phyloP scores from a whole-genome alignment of 1,284 basidiomycete genomes.

The Ganoderma sinense region DNA sequence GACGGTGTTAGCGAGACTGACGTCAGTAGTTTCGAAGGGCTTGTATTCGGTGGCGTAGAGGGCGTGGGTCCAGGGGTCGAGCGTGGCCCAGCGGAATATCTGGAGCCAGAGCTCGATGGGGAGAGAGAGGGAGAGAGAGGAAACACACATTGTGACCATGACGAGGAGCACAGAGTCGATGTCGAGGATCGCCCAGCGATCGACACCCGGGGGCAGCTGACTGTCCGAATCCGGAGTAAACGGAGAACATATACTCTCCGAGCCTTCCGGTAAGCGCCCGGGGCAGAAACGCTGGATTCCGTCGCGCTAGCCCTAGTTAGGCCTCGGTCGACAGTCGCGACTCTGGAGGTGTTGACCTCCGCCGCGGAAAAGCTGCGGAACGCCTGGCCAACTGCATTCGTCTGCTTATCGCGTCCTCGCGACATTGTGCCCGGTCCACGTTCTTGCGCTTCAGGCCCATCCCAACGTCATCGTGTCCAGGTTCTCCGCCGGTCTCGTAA shows the following conservation, averaged over 20 bases:
- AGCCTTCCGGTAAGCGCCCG: background rate
- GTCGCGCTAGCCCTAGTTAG: background rate
- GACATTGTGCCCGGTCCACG: background rate
- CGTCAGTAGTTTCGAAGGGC: conserved; percentile 35
- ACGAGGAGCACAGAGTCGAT: too few relatives aligned
- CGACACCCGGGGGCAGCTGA: background rate
- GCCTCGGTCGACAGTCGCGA: background rate
- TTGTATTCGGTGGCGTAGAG: conserved; percentile 34
- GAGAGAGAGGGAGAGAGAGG: conserved; percentile 23
- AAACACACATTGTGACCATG: background rate
- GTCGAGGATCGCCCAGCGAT: background rate
- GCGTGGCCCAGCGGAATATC: conserved; percentile 40
- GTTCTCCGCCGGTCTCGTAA: background rate
- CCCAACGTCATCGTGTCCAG: background rate
- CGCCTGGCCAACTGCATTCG: background rate
- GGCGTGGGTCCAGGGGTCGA: conserved; percentile 31
- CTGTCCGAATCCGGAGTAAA: background rate
- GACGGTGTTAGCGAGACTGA: conserved; percentile 10
- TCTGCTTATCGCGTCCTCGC: background rate
- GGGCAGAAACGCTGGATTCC: background rate
- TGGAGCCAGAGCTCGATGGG: conserved; percentile 42
- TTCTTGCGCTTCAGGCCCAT: background rate
- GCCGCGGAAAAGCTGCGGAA: background rate
- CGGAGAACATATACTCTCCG: background rate
- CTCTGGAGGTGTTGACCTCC: background rate